Conservation (phyloP, 495 filamentous ascomycete genomes). For the Collariella sp. region DNA sequence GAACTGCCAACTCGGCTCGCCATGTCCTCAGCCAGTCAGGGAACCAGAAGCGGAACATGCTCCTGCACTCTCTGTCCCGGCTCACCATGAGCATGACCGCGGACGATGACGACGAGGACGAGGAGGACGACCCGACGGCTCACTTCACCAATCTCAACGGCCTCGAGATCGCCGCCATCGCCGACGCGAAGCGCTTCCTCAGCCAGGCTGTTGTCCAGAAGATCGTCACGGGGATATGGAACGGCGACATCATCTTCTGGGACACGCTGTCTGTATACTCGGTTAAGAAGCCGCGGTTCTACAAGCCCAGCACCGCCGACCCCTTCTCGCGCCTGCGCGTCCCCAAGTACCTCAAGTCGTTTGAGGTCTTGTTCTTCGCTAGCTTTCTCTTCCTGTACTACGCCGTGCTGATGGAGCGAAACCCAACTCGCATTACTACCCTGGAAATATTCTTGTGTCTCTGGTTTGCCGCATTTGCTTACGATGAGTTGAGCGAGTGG, state of each 20-base stretch:
- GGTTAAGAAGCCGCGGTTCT: conserved; percentile 71
- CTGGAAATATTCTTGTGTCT: conserved; percentile 51
- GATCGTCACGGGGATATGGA: conserved; percentile 85
- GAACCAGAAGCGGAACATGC: conserved; percentile 24
- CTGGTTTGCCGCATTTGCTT: conserved; percentile 77
- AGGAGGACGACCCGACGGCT: conserved; percentile 50
- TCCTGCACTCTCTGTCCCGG: conserved; percentile 39
- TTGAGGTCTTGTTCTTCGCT: conserved; percentile 80
- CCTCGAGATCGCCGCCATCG: conserved; percentile 81
- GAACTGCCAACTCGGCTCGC: conserved; percentile 15
- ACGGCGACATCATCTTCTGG: conserved; percentile 89
- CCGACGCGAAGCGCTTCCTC: conserved; percentile 84
- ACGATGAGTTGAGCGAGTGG: conserved; percentile 77
- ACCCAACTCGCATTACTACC: conserved; percentile 39
- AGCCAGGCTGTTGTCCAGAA: conserved; percentile 79
- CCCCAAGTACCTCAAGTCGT: conserved; percentile 84
- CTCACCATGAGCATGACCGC: conserved; percentile 38
- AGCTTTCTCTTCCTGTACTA: conserved; percentile 80
- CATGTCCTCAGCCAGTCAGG: conserved; percentile 11
- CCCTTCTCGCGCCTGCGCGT: conserved; percentile 79
- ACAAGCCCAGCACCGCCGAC: conserved; percentile 67
- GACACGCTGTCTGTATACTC: conserved; percentile 67
- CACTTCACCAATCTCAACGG: conserved; percentile 74
- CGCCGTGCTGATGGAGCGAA: conserved; percentile 59
- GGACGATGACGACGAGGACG: conserved; percentile 32